Evolutionary conservation across 805 yeast genomes (phyloP).

Genomic region (Teunomyces panamensis): DNA sequence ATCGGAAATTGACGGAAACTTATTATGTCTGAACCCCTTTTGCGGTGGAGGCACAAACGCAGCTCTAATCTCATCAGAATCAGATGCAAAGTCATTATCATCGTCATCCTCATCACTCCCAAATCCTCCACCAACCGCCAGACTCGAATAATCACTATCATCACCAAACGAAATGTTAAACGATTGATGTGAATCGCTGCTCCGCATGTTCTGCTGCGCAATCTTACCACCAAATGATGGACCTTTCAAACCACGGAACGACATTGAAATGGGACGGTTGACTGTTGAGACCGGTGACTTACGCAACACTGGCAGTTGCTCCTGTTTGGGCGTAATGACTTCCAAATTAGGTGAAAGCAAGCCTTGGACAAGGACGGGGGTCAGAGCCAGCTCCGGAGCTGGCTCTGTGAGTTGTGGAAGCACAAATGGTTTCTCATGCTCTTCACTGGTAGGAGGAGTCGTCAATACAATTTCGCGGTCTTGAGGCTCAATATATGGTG

Average conservation of each 20-base stretch:
- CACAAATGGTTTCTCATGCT: not conserved
- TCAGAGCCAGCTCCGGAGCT: not conserved
- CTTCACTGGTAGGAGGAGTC: constrained; percentile 1
- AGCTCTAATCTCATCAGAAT: constrained; percentile 11
- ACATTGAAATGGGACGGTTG: constrained; percentile 46
- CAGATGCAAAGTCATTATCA: constrained; percentile 24
- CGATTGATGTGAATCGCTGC: constrained; percentile 40
- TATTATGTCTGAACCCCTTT: constrained; percentile 26
- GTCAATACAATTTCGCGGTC: not conserved
- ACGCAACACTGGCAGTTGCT: not conserved
- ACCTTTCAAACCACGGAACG: constrained; percentile 61
- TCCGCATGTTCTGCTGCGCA: constrained; percentile 25
- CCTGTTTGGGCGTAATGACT: not conserved
- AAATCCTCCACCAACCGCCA: constrained; percentile 40
- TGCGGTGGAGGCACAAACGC: constrained; percentile 11
- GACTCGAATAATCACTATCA: constrained; percentile 20
- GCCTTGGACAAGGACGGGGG: not conserved
- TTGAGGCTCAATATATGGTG: constrained; percentile 1
- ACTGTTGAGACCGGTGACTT: not conserved
- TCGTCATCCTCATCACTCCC: constrained; percentile 14
- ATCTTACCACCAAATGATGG: constrained; percentile 49
- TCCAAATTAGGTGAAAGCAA: not conserved
- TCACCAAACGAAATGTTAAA: constrained; percentile 38
- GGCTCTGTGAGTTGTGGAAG: not conserved
- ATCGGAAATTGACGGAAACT: constrained; percentile 29